Evolutionary conservation across 768 basidiomycete species (phyloP), one percentile per base, ranked within the genome.

Genomic region (Leccinum ochraceum): DNA sequence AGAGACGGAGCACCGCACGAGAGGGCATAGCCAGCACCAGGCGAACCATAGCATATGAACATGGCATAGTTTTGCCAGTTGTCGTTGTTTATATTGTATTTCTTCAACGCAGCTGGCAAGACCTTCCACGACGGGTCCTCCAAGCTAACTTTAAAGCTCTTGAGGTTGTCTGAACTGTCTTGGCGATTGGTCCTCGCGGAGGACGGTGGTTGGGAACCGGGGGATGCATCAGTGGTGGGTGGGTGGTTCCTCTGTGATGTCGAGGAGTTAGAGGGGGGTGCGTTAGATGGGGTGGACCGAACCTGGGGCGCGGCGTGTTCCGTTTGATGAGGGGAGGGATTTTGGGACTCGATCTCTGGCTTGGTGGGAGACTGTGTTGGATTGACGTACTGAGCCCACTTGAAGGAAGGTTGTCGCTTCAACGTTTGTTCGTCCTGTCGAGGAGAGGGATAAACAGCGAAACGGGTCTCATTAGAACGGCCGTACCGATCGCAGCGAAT

Each of bases 111-210:
- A 0, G 97, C 97, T 2, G 97, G 97, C 16, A 99, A 80, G 22
- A 99, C 97, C 72, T 98, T 98, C 90, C 92, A 98, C 34, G 96
- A 97, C 0, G 97, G 97, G 72, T 99, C 97, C 57, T 98, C 96
- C 59, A 99, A 74, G 65, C 92, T 97, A 61, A 99, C 96, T 75
- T 96, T 94, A 85, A 99, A 98, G 69, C 90, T 93, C 78, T 95
- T 94, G 63, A 93, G 80, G 66, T 92, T 93, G 67, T 87, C 82
- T 11, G 79, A 73, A 65, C 85, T 90, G 44, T 92, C 89, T 67
- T 88, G 86, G 36, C 85, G 79, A 65, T 84, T 85, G 3, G 80
- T 67, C 56, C 58, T 68, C 6, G 73, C 59, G 16, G 74, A 67
- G 6, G 74, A 57, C 17, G 56, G 53, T 24, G 74, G 70, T 3